These are phyloP conservation scores for Saccharomyces hybrid DNA, from an alignment of 1,139 yeast genomes.

Conservation along the genomic window DNA sequence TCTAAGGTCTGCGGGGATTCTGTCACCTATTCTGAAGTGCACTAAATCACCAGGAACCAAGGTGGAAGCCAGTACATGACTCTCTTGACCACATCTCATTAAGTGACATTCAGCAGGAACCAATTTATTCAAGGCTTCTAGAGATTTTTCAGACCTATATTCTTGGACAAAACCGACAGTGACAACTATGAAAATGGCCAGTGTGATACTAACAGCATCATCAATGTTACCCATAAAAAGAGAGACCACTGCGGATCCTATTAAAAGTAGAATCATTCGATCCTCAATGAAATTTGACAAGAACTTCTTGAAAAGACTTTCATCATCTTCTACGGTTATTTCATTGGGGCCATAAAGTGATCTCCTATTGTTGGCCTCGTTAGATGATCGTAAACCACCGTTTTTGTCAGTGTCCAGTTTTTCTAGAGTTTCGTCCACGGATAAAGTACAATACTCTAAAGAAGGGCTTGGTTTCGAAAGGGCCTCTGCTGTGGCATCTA, in stretches of 20 bases:
- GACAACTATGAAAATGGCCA: conserved; percentile 84
- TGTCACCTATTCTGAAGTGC: conserved; percentile 81
- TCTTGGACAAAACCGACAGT: conserved; percentile 96
- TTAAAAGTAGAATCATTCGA: conserved; percentile 75
- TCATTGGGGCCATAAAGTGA: conserved; percentile 54
- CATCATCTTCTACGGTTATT: conserved; percentile 23
- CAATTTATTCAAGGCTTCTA: conserved; percentile 81
- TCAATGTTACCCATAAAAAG: conserved; percentile 88
- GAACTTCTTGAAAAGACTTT: conserved; percentile 55
- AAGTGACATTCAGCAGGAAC: conserved; percentile 93
- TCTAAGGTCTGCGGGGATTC: conserved; percentile 90
- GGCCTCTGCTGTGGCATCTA: conserved; percentile 16
- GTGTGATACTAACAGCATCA: conserved; percentile 82
- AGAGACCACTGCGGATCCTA: conserved; percentile 79
- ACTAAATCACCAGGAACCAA: conserved; percentile 94
- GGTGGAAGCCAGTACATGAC: conserved; percentile 72
- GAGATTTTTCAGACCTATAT: conserved; percentile 84
- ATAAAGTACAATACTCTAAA: conserved; percentile 42
- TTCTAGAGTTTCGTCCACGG: conserved; percentile 53
- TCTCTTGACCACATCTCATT: conserved; percentile 67
- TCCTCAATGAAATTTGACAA: conserved; percentile 75
- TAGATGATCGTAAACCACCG: conserved; percentile 55
- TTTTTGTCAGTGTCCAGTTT: conserved; percentile 54
- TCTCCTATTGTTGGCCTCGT: conserved; percentile 65
- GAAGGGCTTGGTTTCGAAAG: conserved; percentile 31